Evolutionary conservation across 345 rosid genomes (phyloP).

Genomic region (Passiflora organensis): DNA sequence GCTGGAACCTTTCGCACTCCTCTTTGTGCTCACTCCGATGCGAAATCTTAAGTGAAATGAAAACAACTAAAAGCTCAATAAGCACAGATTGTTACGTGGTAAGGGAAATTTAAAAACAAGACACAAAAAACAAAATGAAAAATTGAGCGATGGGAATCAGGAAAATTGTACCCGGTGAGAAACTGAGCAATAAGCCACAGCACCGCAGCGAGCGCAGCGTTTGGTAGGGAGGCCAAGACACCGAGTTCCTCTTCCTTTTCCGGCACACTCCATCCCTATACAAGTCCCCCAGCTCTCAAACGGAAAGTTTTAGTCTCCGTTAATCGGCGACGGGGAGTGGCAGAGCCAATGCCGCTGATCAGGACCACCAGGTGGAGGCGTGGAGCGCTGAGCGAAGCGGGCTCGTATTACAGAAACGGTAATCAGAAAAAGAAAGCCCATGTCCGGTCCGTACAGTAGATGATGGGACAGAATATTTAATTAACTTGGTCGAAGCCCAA

Average conservation of each 20-base stretch:
- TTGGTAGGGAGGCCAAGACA: slow-evolving; percentile 61
- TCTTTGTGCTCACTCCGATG: slow-evolving; percentile 78
- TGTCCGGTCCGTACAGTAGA: too few relatives aligned
- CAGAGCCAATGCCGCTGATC: too few relatives aligned
- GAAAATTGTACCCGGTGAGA: slow-evolving; percentile 57
- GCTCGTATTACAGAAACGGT: too few relatives aligned
- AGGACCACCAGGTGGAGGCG: too few relatives aligned
- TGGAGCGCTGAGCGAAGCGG: too few relatives aligned
- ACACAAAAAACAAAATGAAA: not conserved
- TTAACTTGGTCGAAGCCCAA: too few relatives aligned
- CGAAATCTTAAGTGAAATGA: slow-evolving; percentile 29
- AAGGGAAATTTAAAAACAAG: not conserved
- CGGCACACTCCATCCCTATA: slow-evolving; percentile 69
- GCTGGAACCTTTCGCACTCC: slow-evolving; percentile 76
- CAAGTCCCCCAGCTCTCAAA: not conserved
- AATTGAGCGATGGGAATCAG: not conserved
- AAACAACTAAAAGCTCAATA: not conserved
- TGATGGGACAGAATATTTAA: too few relatives aligned
- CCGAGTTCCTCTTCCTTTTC: slow-evolving; percentile 51
- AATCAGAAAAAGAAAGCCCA: too few relatives aligned
- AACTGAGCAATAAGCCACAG: slow-evolving; percentile 77
- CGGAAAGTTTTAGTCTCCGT: too few relatives aligned
- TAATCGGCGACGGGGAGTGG: too few relatives aligned
- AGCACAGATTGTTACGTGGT: not conserved
- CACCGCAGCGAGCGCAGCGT: slow-evolving; percentile 70